Evolutionary conservation across 2,329 filamentous ascomycete species (phyloP), one percentile per base, ranked within the genome.

Genomic region (Madurella fahalii): DNA sequence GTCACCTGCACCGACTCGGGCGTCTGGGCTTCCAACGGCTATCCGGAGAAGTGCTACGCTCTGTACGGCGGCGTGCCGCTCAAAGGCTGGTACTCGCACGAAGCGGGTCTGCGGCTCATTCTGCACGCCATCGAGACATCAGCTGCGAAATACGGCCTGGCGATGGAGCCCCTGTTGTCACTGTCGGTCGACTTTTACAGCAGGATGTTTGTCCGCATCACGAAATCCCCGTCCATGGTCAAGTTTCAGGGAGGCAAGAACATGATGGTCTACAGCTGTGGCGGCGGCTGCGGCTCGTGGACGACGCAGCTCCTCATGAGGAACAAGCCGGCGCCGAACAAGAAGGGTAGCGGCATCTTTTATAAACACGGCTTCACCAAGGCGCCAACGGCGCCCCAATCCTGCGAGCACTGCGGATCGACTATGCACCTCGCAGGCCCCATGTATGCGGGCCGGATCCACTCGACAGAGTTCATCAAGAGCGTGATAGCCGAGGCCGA

Each of bases 1-100:
- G 88, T 99, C 5, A 99, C 94, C 1, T 99, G 94, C 72, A 99
- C 94, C 0, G 94, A 99, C 70, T 92, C 93, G 9, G 91, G 89
- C 9, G 90, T 99, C 2, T 99, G 92, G 81, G 93, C 93, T 1
- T 96, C 93, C 0, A 89, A 90, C 63, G 90, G 92, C 53, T 99
- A 97, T 67, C 85, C 89, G 2, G 94, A 99, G 70, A 99, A 99
- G 76, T 84, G 90, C 2, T 99, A 86, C 69, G 86, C 93, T 1
- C 77, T 96, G n/a, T 99, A 99, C 66, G 94, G 94, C 3, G 94
- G 94, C 34, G 76, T 92, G 15, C 90, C 94, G 0, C 74, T 93
- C 57, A 96, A 95, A 72, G 92, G 91, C 0, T 77, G 82, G 47
- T 86, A 90, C 66, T 93, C 87, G 20, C 94, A 99, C 64, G 94